Percentiles rank a stretch among this genome's conserved stretches.
Conservation (phyloP, 2,329 filamentous ascomycete genomes). For the Monosporascus sp. region DNA sequence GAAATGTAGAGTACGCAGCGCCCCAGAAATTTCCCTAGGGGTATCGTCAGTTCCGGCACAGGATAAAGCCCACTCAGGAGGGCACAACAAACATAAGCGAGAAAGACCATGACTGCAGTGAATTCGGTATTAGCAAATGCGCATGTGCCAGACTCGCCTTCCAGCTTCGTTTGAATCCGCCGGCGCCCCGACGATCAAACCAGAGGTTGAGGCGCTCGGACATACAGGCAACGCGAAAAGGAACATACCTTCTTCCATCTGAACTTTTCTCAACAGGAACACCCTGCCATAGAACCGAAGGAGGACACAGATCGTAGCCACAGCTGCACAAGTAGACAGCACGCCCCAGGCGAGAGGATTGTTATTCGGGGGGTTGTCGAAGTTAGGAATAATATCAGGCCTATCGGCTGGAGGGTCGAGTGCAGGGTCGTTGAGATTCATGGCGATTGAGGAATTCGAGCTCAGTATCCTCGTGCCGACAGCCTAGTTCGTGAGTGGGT, state of each 20-base stretch:
- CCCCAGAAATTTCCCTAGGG: neutral
- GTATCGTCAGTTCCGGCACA: neutral
- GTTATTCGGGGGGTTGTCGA: neutral
- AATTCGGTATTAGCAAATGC: too few relatives aligned
- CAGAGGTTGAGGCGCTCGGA: too few relatives aligned
- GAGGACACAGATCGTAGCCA: neutral
- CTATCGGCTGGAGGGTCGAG: neutral
- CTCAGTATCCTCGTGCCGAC: too few relatives aligned
- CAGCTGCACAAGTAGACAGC: neutral
- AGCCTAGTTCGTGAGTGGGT: too few relatives aligned
- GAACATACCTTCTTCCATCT: neutral
- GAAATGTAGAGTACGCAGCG: constrained; percentile 3
- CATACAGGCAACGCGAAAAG: neutral
- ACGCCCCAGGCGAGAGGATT: neutral
- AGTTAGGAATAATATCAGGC: neutral
- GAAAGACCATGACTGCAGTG: neutral
- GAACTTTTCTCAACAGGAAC: neutral
- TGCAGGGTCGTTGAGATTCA: neutral
- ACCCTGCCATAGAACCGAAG: neutral
- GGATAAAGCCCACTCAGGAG: too few relatives aligned
- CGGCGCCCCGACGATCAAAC: too few relatives aligned
- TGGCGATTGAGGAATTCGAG: neutral
- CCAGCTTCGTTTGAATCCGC: too few relatives aligned
- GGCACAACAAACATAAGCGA: neutral
- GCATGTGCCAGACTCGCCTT: too few relatives aligned